phyloP scores from a whole-genome alignment of 495 filamentous ascomycete species.

The Daldinia vernicosa region DNA sequence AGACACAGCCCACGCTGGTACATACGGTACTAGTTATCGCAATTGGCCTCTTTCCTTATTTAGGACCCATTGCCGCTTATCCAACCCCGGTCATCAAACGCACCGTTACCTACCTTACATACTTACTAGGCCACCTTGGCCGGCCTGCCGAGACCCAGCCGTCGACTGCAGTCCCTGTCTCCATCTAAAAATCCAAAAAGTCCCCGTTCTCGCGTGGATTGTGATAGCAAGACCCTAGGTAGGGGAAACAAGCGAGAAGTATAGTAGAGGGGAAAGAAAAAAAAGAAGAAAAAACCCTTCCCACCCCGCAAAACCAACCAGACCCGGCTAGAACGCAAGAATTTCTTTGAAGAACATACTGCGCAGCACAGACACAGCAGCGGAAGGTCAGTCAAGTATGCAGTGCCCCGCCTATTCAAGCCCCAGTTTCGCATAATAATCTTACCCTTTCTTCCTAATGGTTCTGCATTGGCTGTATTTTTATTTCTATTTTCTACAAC shows the following conservation, averaged over 20 bases:
- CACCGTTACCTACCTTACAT: conserved; percentile 35
- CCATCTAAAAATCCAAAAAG: conserved; percentile 29
- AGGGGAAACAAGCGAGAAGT: conserved; percentile 19
- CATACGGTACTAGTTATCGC: conserved; percentile 7
- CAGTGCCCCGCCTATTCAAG: conserved; percentile 46
- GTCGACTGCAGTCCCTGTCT: conserved; percentile 35
- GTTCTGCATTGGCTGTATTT: conserved; percentile 38
- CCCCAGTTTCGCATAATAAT: conserved; percentile 42
- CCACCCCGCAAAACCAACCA: conserved; percentile 34
- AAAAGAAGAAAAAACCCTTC: conserved; percentile 17
- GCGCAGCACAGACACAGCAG: conserved; percentile 39
- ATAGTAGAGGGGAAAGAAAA: not conserved
- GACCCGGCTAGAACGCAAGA: conserved; percentile 6
- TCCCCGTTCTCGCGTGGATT: conserved; percentile 39
- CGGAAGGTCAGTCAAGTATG: conserved; percentile 43
- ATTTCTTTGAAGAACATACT: conserved; percentile 27
- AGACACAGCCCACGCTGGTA: conserved; percentile 29
- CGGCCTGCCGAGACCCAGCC: conserved; percentile 37
- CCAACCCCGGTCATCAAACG: conserved; percentile 43
- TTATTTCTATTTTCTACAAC: conserved; percentile 41
- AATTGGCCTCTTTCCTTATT: conserved; percentile 35
- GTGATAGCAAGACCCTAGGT: conserved; percentile 36
- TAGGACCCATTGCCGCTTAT: conserved; percentile 37
- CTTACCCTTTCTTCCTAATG: conserved; percentile 29
- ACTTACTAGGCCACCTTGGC: conserved; percentile 28